Conservation (phyloP, 176 grass and related monocot genomes). For the Otatea glauca region DNA sequence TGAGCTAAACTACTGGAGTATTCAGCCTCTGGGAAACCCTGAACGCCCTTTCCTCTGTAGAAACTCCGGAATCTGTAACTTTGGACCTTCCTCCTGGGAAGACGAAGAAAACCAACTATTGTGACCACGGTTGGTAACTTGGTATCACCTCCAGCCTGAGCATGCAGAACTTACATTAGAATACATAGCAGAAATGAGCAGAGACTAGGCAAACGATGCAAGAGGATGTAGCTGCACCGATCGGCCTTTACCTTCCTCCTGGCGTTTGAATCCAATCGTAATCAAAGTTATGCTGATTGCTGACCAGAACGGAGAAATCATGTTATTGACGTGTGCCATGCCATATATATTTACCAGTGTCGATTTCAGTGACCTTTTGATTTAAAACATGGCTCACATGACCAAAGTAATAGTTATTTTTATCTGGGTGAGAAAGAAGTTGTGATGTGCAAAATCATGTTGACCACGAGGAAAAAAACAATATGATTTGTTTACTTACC, state of each 20-base stretch:
- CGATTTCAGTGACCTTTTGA: neutral
- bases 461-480: neutral
- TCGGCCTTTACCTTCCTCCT: conserved; percentile 63
- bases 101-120: conserved; percentile 45
- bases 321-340: neutral
- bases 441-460: neutral
- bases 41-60: conserved; percentile 67
- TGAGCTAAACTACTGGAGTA: neutral
- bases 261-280: conserved; percentile 86
- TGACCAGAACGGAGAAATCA: conserved; percentile 53
- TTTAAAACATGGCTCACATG: neutral
- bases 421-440: neutral
- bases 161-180: neutral
- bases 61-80: conserved; percentile 75
- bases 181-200: neutral
- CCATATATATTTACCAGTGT: neutral
- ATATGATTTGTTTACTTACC: conserved; percentile 48
- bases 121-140: conserved; percentile 42
- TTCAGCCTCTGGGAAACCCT: conserved; percentile 57
- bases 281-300: conserved; percentile 92
- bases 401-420: neutral
- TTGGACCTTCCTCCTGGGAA: conserved; percentile 59
- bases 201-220: conserved; percentile 7
- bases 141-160: conserved; percentile 51
- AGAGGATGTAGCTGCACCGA: conserved; percentile 47